Base-by-base conservation (phyloP, 1,139 yeast species). In the Blastobotrys arbuscula region DNA sequence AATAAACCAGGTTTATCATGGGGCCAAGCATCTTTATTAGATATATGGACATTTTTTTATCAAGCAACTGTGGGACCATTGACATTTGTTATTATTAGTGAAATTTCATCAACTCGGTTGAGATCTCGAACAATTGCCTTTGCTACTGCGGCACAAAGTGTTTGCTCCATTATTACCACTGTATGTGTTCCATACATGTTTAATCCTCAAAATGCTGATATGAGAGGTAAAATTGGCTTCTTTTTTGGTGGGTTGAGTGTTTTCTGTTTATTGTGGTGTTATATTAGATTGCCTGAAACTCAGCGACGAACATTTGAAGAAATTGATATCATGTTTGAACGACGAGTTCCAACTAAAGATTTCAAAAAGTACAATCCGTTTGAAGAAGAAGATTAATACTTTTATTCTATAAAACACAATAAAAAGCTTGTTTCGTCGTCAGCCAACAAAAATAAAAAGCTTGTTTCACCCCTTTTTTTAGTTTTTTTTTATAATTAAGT, bases 161-260 rank as follows among this genome's bases (percentile, higher is more conserved):
- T 53, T 1, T 66, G 73, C 37, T 73, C 75, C 38, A 72, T 79
- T 53, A 65, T 76, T 39, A 69, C 61, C 61, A 58, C 75, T 19
- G 66, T 78, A 36, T 67, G 75, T 30, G 73, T 73, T 49, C 84
- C 85, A 15, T 76, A 78, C 59, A 75, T 80, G 82, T 70, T 81
- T 60, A 79, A 78, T 60, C 78, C 81, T 2, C 69, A 73, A 15
- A 75, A 76, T 10, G 78, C 80, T 71, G 72, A 77, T 57, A 72
- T 80, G 79, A 70, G 74, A 51, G 84, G 81, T 33, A 79, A 79
- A 62, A 71, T 80, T 18, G 84, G 79, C 1, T 77, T 77, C 60
- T 71, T 80, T 59, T 79, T 78, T 75, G 79, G 76, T 19, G 83
- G 76, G 0, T 64, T 77, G 45, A 67, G 76, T 21, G 51, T 74